Percentiles rank a stretch among this genome's conserved stretches.
Evolutionary conservation across 805 yeast genomes (phyloP).

Genomic region (Candida caryicola): DNA sequence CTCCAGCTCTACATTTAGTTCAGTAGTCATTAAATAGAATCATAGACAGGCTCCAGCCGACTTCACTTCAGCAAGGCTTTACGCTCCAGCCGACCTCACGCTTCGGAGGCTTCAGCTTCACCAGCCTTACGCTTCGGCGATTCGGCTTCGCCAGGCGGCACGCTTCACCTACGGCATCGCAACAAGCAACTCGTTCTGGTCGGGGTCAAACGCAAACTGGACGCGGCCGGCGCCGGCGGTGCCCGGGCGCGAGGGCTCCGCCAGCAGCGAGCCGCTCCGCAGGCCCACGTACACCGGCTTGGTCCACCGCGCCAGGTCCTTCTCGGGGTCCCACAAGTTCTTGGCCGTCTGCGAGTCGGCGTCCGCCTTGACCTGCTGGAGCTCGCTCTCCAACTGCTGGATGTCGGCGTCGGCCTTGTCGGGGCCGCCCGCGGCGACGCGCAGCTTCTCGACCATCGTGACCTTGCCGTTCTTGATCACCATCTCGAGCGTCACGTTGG

Average conservation of each 20-base stretch:
- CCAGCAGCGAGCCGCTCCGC: constrained; percentile 1
- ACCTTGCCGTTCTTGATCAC: constrained; percentile 81
- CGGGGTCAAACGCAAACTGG: constrained; percentile 21
- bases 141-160: no score
- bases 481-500: constrained; percentile 72
- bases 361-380: constrained; percentile 21
- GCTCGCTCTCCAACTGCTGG: constrained; percentile 32
- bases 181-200: constrained; percentile 25
- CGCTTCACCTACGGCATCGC: constrained; percentile 13
- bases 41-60: no score
- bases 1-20: constrained; percentile 1
- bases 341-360: constrained; percentile 31
- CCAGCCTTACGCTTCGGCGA: no score
- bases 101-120: no score
- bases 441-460: constrained; percentile 49
- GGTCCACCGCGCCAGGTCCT: constrained; percentile 53
- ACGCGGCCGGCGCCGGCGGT: constrained; percentile 16
- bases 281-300: constrained; percentile 44
- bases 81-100: no score
- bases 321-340: constrained; percentile 59
- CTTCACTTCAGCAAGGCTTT: no score
- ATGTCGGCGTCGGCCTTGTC: constrained; percentile 38
- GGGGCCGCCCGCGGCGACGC: constrained; percentile 10
- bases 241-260: background rate
- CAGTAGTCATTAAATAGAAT: background rate